phyloP scores from a whole-genome alignment of 1,284 basidiomycete genomes.

The Puccinia polysora region DNA sequence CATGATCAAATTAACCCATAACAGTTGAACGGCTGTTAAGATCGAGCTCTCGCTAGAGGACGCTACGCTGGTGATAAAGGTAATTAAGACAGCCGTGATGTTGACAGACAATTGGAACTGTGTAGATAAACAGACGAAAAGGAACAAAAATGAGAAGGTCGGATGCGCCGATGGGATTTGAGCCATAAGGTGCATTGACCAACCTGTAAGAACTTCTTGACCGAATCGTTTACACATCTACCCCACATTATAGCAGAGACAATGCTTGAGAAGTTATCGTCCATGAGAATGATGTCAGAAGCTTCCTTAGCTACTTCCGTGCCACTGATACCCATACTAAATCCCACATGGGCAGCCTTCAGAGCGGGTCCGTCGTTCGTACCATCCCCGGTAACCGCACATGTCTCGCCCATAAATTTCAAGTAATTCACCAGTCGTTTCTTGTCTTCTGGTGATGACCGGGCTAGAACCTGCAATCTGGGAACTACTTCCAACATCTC shows the following conservation, averaged over 20 bases:
- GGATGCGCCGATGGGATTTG: background rate
- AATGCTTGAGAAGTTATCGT: slow-evolving; percentile 47
- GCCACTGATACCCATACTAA: slow-evolving; percentile 86
- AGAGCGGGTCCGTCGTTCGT: slow-evolving; percentile 30
- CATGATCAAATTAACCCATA: slow-evolving; percentile 47
- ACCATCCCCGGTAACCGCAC: slow-evolving; percentile 96
- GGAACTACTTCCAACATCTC: slow-evolving; percentile 45
- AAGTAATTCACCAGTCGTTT: slow-evolving; percentile 68
- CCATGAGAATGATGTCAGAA: slow-evolving; percentile 96
- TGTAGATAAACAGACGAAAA: background rate
- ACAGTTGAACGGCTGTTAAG: slow-evolving; percentile 45
- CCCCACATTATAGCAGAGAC: slow-evolving; percentile 46
- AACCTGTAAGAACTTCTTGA: slow-evolving; percentile 45
- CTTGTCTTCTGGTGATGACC: slow-evolving; percentile 45
- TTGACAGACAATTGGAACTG: slow-evolving; percentile 47
- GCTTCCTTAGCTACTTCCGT: slow-evolving; percentile 99
- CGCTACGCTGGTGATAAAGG: slow-evolving; percentile 45
- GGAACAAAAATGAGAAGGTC: background rate
- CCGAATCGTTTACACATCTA: slow-evolving; percentile 46
- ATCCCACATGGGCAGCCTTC: slow-evolving; percentile 32
- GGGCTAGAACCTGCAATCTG: slow-evolving; percentile 45
- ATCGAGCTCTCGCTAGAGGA: slow-evolving; percentile 44
- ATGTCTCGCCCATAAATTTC: slow-evolving; percentile 79
- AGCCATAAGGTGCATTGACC: background rate
- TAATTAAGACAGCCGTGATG: slow-evolving; percentile 46